Evolutionary conservation across 257 asterid genomes (phyloP).

Genomic region (Gentiana straminea): DNA sequence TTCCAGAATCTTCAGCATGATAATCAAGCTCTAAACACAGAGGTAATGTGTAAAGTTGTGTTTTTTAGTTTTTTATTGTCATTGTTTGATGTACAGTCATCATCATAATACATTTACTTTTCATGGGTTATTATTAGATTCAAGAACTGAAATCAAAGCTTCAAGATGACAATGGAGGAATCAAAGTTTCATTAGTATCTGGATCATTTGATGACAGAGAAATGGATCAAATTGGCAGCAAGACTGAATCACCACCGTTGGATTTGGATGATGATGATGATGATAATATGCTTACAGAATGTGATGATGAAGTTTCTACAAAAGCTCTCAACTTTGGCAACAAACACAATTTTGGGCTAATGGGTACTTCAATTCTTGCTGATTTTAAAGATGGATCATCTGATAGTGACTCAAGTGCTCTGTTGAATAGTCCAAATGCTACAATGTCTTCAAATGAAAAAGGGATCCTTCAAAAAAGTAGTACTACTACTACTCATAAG

Average conservation of each 20-base stretch:
- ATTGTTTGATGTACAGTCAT: not conserved
- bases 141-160: slow-evolving; percentile 50
- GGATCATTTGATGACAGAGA: slow-evolving; percentile 29
- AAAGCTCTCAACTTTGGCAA: slow-evolving; percentile 26
- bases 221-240: not conserved
- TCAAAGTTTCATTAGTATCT: slow-evolving; percentile 27
- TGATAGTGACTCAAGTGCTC: slow-evolving; percentile 74
- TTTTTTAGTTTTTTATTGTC: too few species aligned
- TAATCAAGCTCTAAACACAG: slow-evolving; percentile 48
- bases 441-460: slow-evolving; percentile 21
- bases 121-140: slow-evolving; percentile 23
- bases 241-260: too few species aligned
- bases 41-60: slow-evolving; percentile 26
- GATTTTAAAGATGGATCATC: slow-evolving; percentile 72
- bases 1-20: slow-evolving; percentile 44
- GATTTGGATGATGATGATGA: slow-evolving; percentile 5
- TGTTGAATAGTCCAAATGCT: slow-evolving; percentile 45
- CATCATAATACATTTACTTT: not conserved
- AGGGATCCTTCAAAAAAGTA: slow-evolving; percentile 15
- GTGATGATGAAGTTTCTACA: slow-evolving; percentile 18
- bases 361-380: slow-evolving; percentile 24
- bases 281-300: slow-evolving; percentile 4
- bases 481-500: slow-evolving; percentile 7
- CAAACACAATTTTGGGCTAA: not conserved
- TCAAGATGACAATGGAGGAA: slow-evolving; percentile 23